Evolutionary conservation across 352 stramenopile genomes (phyloP).

Genomic region (Phytophthora syringae): DNA sequence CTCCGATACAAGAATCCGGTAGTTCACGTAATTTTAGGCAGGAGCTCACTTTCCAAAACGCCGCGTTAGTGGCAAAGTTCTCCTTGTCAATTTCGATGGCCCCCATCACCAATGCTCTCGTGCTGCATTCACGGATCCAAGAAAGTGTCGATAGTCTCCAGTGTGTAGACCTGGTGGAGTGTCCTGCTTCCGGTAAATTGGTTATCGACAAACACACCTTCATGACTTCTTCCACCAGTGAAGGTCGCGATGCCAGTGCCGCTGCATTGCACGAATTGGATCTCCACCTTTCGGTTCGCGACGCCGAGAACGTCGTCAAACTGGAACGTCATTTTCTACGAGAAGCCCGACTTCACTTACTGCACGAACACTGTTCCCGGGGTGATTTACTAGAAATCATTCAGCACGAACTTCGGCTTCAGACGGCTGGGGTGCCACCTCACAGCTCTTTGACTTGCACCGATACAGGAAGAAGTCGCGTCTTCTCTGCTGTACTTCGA

Average conservation of each 20-base stretch:
- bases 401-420: constrained; percentile 52
- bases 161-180: constrained; percentile 67
- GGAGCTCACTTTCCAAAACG: constrained; percentile 28
- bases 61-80: constrained; percentile 2
- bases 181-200: constrained; percentile 17
- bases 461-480: constrained; percentile 43
- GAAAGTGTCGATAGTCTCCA: constrained; percentile 40
- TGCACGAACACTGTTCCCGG: constrained; percentile 70
- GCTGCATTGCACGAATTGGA: constrained; percentile 73
- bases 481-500: constrained; percentile 82
- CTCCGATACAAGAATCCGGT: constrained; percentile 19
- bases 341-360: constrained; percentile 59
- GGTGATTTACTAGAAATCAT: constrained; percentile 69
- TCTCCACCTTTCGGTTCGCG: constrained; percentile 56
- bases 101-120: neutral
- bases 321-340: constrained; percentile 56
- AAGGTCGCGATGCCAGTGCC: constrained; percentile 39
- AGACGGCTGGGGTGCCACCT: constrained; percentile 42
- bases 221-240: constrained; percentile 30
- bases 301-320: constrained; percentile 50
- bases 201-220: constrained; percentile 74
- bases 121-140: constrained; percentile 47
- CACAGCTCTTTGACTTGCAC: constrained; percentile 32
- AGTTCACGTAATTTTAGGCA: constrained; percentile 2
- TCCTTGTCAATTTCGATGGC: constrained; percentile 6